Evolutionary conservation across 345 rosid genomes (phyloP), one percentile per base, ranked within the genome.

Genomic region (Clarkia xantiana): DNA sequence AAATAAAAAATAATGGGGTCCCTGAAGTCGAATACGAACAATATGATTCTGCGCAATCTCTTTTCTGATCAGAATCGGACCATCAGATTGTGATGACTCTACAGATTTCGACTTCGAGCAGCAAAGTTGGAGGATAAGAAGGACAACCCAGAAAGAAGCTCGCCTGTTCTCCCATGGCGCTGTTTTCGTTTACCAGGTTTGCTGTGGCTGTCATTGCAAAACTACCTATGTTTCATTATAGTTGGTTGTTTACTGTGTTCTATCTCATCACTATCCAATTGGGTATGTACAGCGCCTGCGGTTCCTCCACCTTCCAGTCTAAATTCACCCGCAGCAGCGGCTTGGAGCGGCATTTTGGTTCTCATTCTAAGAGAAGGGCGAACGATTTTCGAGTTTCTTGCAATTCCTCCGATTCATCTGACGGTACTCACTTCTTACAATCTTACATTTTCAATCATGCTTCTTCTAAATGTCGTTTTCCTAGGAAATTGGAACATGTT

Each of bases 361-460:
- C 69, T 58, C 53, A 72, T 48, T 63, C 60, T 10, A 61, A 14
- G n/a, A 47, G 55, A 54, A 44, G 59, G 59, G 13, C 54, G 44
- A 59, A 44, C 36, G 71, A 52, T 54, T 53, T 76, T 51, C 18
- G 51, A 10, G 54, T 74, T 0, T 55, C 78, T 47, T 76, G 77
- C 69, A 76, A 82, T 52, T 67, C 83, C 44, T 60, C 80, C 13
- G 8, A 50, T 0, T 18, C 56, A 11, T 47, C 55, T 44, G 57
- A 71, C 18, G 44, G 75, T 63, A 61, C 38, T 41, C 10, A 19
- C 14, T 17, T n/a, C n/a, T n/a, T 22, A 42, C 15, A 0, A 4
- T 6, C 17, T 9, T 0, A 4, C 18, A 6, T 38, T 17, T 36
- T 43, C 64, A 41, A 22, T 29, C 40, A 14, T 49, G 41, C 10